Percentiles rank a stretch among this genome's conserved stretches.
Evolutionary conservation across 306 rosid genomes (phyloP).

Genomic region (Prunus kanzakura): DNA sequence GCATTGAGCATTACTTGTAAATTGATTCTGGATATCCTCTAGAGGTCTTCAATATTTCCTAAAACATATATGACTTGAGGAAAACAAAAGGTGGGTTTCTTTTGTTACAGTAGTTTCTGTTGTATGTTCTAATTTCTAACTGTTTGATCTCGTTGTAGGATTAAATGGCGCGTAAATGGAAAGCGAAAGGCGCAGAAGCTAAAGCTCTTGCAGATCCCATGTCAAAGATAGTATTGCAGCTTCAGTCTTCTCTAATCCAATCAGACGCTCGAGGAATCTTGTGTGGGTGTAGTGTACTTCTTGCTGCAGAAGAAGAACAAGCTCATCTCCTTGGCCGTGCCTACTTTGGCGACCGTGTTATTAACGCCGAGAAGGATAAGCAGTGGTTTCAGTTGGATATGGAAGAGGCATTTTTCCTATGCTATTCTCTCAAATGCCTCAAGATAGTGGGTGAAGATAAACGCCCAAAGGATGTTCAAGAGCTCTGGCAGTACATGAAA

Average conservation of each 20-base stretch:
- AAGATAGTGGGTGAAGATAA: conserved; percentile 30
- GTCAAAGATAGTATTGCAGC: conserved; percentile 53
- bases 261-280: conserved; percentile 48
- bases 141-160: background rate
- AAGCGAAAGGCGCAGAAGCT: conserved; percentile 68
- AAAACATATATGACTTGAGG: background rate
- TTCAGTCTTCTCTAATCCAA: conserved; percentile 53
- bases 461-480: conserved; percentile 31
- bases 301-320: conserved; percentile 52
- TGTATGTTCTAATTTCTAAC: background rate
- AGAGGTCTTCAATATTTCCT: background rate
- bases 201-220: conserved; percentile 66
- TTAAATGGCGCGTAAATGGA: conserved; percentile 74
- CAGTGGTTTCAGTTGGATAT: conserved; percentile 55
- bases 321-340: conserved; percentile 49
- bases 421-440: conserved; percentile 58
- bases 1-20: background rate
- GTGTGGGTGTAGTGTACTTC: conserved; percentile 36
- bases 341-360: conserved; percentile 58
- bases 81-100: background rate
- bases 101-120: no score
- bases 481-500: conserved; percentile 54
- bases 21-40: background rate
- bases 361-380: conserved; percentile 44
- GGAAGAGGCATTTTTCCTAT: conserved; percentile 80